These are phyloP conservation scores for Soucietia sequanensis DNA, from an alignment of 805 yeast genomes.

Conservation along the genomic window DNA sequence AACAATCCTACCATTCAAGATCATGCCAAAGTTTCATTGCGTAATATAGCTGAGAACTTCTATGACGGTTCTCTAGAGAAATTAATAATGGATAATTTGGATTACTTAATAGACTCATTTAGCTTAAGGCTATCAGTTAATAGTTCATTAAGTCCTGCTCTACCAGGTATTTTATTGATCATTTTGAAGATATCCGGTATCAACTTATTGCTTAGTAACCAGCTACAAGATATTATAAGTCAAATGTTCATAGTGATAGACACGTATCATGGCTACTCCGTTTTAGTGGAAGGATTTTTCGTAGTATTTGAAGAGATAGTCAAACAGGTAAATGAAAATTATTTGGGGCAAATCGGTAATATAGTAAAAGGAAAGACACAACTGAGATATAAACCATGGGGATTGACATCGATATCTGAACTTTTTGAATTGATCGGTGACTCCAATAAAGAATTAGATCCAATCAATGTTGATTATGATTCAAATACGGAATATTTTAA, in stretches of 20 bases:
- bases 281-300: constrained; percentile 71
- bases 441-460: constrained; percentile 25
- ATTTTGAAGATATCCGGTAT: constrained; percentile 71
- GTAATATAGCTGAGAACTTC: constrained; percentile 46
- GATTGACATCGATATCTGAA: constrained; percentile 45
- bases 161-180: constrained; percentile 67
- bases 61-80: constrained; percentile 51
- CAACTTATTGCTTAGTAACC: constrained; percentile 51
- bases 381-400: constrained; percentile 55
- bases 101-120: constrained; percentile 78
- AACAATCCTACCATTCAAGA: constrained; percentile 43
- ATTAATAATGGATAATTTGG: constrained; percentile 66
- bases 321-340: constrained; percentile 29
- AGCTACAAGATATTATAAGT: constrained; percentile 69
- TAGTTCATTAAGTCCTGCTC: constrained; percentile 64
- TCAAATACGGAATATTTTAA: constrained; percentile 37
- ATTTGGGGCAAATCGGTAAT: constrained; percentile 4
- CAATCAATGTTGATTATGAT: constrained; percentile 28
- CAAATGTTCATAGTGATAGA: constrained; percentile 78
- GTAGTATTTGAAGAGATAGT: constrained; percentile 63
- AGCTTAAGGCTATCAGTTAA: constrained; percentile 69
- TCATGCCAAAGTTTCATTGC: constrained; percentile 58
- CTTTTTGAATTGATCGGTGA: constrained; percentile 44
- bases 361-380: not conserved
- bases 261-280: constrained; percentile 77